Percentiles rank a stretch among this genome's conserved stretches.
phyloP scores from a whole-genome alignment of 169 alveolate species.

The Plasmodium inui region DNA sequence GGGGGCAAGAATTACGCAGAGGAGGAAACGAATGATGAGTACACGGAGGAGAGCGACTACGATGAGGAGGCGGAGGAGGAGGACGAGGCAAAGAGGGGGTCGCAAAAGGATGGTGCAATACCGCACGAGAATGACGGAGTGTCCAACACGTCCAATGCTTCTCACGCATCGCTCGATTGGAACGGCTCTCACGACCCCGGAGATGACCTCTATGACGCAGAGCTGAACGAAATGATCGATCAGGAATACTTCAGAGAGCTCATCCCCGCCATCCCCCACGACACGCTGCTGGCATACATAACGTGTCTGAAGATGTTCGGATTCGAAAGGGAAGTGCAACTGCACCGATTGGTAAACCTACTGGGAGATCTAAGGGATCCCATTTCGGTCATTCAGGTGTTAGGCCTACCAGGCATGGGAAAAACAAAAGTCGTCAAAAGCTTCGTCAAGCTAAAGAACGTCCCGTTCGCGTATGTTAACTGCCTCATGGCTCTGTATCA shows the following conservation, averaged over 20 bases:
- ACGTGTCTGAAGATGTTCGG: constrained; percentile 67
- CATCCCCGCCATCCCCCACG: constrained; percentile 75
- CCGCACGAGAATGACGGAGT: not conserved
- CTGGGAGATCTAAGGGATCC: constrained; percentile 74
- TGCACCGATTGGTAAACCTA: constrained; percentile 50
- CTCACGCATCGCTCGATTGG: not conserved
- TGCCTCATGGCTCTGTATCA: constrained; percentile 76
- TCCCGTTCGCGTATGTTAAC: constrained; percentile 74
- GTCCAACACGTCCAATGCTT: not conserved
- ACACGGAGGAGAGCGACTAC: not conserved
- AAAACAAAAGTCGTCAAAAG: constrained; percentile 73
- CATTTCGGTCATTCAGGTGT: constrained; percentile 53
- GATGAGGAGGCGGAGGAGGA: constrained; percentile 12
- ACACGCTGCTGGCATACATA: constrained; percentile 44
- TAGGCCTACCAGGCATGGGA: constrained; percentile 77
- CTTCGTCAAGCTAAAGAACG: constrained; percentile 40
- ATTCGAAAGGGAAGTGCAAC: constrained; percentile 75
- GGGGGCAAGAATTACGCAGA: not conserved
- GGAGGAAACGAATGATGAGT: not conserved
- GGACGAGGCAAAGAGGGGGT: not conserved
- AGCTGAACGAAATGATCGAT: constrained; percentile 60
- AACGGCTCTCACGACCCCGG: not conserved
- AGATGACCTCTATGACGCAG: constrained; percentile 33
- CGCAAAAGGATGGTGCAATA: not conserved
- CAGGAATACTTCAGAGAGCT: constrained; percentile 58